Evolutionary conservation across 139 green algal species (phyloP).

Genomic region (Coccomyxa sp.): DNA sequence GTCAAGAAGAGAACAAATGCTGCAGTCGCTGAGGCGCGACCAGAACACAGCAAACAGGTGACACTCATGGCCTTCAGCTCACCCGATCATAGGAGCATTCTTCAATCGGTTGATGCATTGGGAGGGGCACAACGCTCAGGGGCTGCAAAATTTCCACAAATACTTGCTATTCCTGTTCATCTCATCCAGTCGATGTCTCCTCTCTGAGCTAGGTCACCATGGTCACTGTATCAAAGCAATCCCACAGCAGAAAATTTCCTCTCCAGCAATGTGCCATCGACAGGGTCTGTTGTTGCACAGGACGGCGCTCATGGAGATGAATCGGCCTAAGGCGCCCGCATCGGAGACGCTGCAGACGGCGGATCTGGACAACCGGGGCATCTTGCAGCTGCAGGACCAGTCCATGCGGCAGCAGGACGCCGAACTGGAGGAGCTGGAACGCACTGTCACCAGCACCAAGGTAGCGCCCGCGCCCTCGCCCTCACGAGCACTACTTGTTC

Average conservation of each 20-base stretch:
- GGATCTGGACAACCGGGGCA: slow-evolving; percentile 47
- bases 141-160: no score
- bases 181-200: no score
- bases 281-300: slow-evolving; percentile 6
- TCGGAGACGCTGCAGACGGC: slow-evolving; percentile 64
- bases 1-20: slow-evolving; percentile 70
- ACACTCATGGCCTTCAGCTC: no score
- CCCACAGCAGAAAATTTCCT: no score
- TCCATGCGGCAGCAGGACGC: slow-evolving; percentile 73
- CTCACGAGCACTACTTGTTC: background rate
- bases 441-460: slow-evolving; percentile 66
- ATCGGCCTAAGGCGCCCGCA: background rate
- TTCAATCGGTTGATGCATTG: no score
- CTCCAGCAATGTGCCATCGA: no score
- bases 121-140: no score
- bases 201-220: no score
- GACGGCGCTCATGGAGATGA: slow-evolving; percentile 27
- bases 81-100: no score
- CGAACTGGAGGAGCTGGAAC: slow-evolving; percentile 70
- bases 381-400: slow-evolving; percentile 69
- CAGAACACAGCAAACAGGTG: slow-evolving; percentile 38
- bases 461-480: slow-evolving; percentile 14
- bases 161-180: no score
- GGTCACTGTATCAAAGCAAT: no score
- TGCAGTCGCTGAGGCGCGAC: slow-evolving; percentile 59